A percentile compares a stretch with the other conserved stretches of the same genome.
These are phyloP conservation scores for Arthromyces matolae DNA, from an alignment of 768 basidiomycete species.

Conservation along the genomic window DNA sequence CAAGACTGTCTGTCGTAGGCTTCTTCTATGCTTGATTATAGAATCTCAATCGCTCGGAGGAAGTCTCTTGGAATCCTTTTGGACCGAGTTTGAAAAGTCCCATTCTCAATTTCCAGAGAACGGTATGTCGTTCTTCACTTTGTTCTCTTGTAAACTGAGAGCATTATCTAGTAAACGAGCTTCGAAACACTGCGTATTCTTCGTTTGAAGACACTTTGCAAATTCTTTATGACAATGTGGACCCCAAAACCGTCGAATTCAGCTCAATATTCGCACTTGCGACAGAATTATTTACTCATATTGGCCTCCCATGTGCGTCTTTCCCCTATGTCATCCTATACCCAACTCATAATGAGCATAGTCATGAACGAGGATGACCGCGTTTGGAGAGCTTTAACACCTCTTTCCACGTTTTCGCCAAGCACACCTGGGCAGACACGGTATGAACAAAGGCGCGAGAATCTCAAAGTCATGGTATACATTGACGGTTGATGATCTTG, in stretches of 20 bases:
- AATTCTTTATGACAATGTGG: slow-evolving; percentile 15
- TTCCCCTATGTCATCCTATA: not conserved
- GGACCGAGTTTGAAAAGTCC: slow-evolving; percentile 14
- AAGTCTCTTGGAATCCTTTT: slow-evolving; percentile 15
- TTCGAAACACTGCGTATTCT: slow-evolving; percentile 11
- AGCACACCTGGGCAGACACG: not conserved
- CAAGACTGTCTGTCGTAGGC: slow-evolving; percentile 13
- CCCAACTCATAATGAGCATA: not conserved
- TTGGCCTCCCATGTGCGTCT: slow-evolving; percentile 16
- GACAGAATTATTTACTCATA: slow-evolving; percentile 16
- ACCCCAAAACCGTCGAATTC: slow-evolving; percentile 7
- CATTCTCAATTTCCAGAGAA: slow-evolving; percentile 20
- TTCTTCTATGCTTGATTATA: slow-evolving; percentile 16
- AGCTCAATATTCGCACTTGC: slow-evolving; percentile 14
- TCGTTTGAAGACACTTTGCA: slow-evolving; percentile 11
- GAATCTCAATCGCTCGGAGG: slow-evolving; percentile 19
- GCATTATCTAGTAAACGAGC: slow-evolving; percentile 13
- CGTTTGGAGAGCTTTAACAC: slow-evolving; percentile 2
- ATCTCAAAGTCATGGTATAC: slow-evolving; percentile 10
- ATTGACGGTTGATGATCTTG: not conserved
- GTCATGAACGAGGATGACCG: slow-evolving; percentile 9
- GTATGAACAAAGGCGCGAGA: not conserved
- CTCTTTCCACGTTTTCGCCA: not conserved
- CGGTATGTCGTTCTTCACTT: slow-evolving; percentile 6
- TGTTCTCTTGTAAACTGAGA: not conserved